Conservation (phyloP, 2,329 filamentous ascomycete genomes). For the Hymenoscyphus albidus region DNA sequence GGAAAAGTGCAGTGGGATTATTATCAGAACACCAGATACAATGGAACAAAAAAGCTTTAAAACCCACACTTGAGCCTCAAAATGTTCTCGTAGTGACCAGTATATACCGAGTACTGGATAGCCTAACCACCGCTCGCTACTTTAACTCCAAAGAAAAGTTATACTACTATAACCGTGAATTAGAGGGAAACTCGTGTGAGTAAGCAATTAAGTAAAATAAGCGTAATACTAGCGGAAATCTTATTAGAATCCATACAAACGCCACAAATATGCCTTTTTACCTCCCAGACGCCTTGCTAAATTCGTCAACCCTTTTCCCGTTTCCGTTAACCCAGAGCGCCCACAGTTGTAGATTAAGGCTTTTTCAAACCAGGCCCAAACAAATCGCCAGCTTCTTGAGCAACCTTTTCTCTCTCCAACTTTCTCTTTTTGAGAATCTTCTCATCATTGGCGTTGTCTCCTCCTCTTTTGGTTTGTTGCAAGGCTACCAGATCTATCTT, state of each 20-base stretch:
- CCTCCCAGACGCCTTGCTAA: constrained; percentile 1
- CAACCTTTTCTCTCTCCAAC: constrained; percentile 39
- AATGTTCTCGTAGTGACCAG: too few species aligned
- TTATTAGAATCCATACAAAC: not conserved
- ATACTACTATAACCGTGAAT: too few species aligned
- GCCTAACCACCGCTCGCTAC: too few species aligned
- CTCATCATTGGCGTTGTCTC: constrained; percentile 31
- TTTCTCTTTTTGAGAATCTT: constrained; percentile 39
- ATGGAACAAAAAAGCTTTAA: too few species aligned
- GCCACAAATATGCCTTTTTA: not conserved
- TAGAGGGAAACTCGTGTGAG: too few species aligned
- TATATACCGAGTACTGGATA: too few species aligned
- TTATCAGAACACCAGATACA: too few species aligned
- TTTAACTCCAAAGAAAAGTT: too few species aligned
- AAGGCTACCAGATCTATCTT: constrained; percentile 68
- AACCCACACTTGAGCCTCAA: too few species aligned
- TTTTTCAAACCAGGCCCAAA: constrained; percentile 32
- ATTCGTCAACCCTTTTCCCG: not conserved
- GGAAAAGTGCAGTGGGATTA: too few species aligned
- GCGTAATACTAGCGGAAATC: not conserved
- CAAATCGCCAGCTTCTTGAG: constrained; percentile 35
- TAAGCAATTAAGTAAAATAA: too few species aligned
- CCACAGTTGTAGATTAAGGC: not conserved
- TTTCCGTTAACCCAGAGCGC: not conserved
- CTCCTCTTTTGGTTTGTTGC: constrained; percentile 54